Evolutionary conservation across 148 eudicot species (phyloP).

Genomic region (Camellia granthamiana): DNA sequence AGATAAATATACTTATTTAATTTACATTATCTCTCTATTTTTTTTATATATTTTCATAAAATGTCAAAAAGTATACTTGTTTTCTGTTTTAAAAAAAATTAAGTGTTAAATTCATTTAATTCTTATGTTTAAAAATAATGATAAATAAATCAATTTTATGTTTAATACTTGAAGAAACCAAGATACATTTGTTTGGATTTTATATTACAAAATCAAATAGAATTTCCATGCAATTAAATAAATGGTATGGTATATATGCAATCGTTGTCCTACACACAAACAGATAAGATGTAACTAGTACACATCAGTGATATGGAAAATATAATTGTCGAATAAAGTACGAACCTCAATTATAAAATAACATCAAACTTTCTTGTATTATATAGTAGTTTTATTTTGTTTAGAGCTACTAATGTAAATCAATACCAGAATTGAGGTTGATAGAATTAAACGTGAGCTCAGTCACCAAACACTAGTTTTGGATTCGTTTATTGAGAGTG

Average conservation of each 20-base stretch:
- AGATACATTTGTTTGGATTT: no score
- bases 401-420: background rate
- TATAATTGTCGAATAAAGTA: no score
- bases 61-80: no score
- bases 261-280: background rate
- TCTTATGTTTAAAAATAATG: no score
- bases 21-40: no score
- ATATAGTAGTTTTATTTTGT: background rate
- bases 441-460: slow-evolving; percentile 3
- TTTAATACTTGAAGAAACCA: no score
- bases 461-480: slow-evolving; percentile 1
- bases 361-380: slow-evolving; percentile 4
- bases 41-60: no score
- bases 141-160: no score
- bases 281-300: background rate
- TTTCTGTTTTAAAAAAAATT: no score
- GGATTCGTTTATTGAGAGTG: background rate
- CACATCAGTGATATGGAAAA: no score
- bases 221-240: background rate
- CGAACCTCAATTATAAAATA: background rate
- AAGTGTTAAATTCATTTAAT: no score
- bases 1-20: no score
- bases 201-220: background rate
- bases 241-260: background rate
- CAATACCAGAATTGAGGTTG: background rate